Evolutionary conservation across 176 grass and related monocot genomes (phyloP).

Genomic region (Hyparrhenia diplandra): DNA sequence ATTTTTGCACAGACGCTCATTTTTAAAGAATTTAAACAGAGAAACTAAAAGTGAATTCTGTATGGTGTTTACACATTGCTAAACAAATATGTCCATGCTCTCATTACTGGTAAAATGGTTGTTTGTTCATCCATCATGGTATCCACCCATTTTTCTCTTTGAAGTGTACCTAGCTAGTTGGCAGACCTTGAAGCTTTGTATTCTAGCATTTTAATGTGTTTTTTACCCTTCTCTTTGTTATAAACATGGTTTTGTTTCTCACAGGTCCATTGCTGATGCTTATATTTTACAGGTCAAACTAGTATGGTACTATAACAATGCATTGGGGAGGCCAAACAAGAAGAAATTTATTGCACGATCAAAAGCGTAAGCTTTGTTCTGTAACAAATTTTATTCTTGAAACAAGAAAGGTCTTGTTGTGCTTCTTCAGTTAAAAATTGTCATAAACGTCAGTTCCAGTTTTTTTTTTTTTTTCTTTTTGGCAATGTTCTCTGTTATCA

Average conservation of each 20-base stretch:
- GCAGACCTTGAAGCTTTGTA: not conserved
- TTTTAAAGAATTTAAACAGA: not conserved
- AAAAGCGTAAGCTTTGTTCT: not conserved
- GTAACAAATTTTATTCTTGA: not conserved
- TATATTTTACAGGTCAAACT: too few relatives aligned
- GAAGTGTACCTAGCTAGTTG: not conserved
- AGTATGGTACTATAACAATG: too few relatives aligned
- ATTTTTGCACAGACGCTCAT: not conserved
- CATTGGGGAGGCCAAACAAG: too few relatives aligned
- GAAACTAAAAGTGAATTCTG: constrained; percentile 1
- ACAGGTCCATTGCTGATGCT: not conserved
- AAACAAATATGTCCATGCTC: not conserved
- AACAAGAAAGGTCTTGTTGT: not conserved
- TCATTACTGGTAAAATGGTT: not conserved
- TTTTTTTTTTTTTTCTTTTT: too few relatives aligned
- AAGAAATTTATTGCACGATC: too few relatives aligned
- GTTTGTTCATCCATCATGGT: not conserved
- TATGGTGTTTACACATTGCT: not conserved
- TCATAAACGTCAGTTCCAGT: not conserved
- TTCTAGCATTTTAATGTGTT: not conserved
- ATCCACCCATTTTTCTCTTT: not conserved
- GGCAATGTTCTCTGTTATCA: not conserved
- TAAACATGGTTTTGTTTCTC: not conserved
- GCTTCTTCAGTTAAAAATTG: constrained; percentile 6
- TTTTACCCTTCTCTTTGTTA: not conserved